Evolutionary conservation across 2,329 filamentous ascomycete species (phyloP), one percentile per base, ranked within the genome.

Genomic region (Colletotrichum sp.): DNA sequence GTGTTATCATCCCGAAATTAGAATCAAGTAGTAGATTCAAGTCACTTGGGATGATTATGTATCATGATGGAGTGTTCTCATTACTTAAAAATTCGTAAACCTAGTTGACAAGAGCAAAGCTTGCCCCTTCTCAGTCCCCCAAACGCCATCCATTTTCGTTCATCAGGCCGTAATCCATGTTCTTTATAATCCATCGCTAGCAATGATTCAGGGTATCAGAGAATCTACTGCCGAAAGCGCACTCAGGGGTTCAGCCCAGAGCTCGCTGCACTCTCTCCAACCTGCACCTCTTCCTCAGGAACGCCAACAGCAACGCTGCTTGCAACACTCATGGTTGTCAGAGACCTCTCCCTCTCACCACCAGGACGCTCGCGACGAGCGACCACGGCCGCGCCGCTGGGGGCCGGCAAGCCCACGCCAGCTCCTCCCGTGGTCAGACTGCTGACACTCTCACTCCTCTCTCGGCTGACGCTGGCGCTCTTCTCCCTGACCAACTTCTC

Each of bases 191-290:
- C 59, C 64, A 22, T 59, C 64, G 57, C 70, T 73, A 39, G 22
- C 64, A 63, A 68, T 75, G 68, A 66, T 59, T 48, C 34, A 7
- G 13, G 36, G 15, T 18, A 44, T 52, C 34, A 60, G 9, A 55
- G 26, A 22, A 52, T 34, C 30, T 26, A 16, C 48, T 34, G 57
- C 26, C n/a, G 13, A 52, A 24, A 62, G 44, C 24, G 18, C 6
- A 9, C 26, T 76, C 32, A 75, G 8, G 66, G 66, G 9, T 72
- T 69, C 60, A 86, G 71, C 1, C 85, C 85, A 0, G 85, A 83
- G 79, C 89, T 92, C 2, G 90, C 89, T 1, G 91, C 91, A 77
- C 91, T 93, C 84, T 93, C 91, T 3, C 91, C 91, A 32, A 93
- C 90, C 68, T 87, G 87, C 59, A 93, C 83, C 80, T 92, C 91